Evolutionary conservation across 2,329 filamentous ascomycete species (phyloP).

Genomic region (Trichophyton mentagrophytes): DNA sequence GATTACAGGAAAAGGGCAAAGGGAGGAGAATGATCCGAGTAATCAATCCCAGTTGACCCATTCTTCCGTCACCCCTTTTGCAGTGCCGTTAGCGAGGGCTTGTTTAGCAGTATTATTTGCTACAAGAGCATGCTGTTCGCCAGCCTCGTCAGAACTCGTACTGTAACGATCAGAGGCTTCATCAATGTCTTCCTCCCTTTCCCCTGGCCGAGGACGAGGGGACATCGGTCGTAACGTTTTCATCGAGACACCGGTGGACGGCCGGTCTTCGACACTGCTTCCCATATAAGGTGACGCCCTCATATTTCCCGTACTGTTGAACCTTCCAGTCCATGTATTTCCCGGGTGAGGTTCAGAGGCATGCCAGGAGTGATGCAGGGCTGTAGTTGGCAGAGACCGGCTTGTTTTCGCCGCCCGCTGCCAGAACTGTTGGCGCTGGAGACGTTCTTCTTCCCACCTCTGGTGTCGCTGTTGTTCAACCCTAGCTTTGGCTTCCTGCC

Average conservation of each 20-base stretch:
- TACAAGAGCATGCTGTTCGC: background rate
- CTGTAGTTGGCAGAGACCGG: background rate
- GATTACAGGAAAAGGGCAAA: background rate
- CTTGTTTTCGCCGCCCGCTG: background rate
- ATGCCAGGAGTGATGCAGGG: background rate
- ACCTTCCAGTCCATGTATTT: background rate
- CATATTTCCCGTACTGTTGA: background rate
- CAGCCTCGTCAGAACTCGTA: slow-evolving; percentile 12
- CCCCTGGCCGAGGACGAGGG: slow-evolving; percentile 24
- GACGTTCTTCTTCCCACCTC: slow-evolving; percentile 22
- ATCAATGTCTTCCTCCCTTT: slow-evolving; percentile 22
- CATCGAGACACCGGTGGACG: slow-evolving; percentile 32
- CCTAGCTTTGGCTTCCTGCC: slow-evolving; percentile 57
- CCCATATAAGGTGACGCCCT: background rate
- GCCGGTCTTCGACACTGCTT: slow-evolving; percentile 15
- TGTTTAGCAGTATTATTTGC: background rate
- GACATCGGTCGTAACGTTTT: slow-evolving; percentile 30
- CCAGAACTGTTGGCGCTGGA: slow-evolving; percentile 20
- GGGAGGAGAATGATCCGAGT: background rate
- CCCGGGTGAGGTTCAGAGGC: background rate
- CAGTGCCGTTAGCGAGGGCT: background rate
- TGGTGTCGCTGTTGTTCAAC: slow-evolving; percentile 32
- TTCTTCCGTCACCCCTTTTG: slow-evolving; percentile 16
- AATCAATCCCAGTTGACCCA: slow-evolving; percentile 31
- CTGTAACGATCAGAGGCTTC: slow-evolving; percentile 16